Percentiles rank a stretch among this genome's conserved stretches.
Evolutionary conservation across 2,329 filamentous ascomycete species (phyloP).

Genomic region (Lachnellula subtilissima): DNA sequence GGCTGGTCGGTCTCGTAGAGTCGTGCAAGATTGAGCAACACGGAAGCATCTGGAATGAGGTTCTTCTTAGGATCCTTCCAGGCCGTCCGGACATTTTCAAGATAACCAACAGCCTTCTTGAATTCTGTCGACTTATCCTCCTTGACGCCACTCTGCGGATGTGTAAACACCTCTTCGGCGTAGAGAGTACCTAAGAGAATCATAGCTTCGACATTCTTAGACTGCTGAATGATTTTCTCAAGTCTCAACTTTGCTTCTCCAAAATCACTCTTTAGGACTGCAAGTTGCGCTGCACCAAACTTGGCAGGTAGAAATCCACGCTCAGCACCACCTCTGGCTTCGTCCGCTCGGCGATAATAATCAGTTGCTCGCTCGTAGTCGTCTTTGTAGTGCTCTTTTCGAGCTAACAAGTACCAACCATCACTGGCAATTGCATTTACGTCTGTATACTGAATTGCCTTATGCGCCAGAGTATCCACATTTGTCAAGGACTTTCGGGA

Average conservation of each 20-base stretch:
- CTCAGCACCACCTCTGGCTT: conserved; percentile 86
- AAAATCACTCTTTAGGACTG: conserved; percentile 75
- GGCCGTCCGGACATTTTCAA: conserved; percentile 77
- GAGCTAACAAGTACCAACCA: conserved; percentile 90
- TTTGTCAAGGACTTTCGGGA: conserved; percentile 74
- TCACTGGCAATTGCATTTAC: conserved; percentile 96
- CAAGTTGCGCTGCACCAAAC: conserved; percentile 87
- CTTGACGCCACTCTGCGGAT: conserved; percentile 64
- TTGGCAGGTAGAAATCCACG: conserved; percentile 90
- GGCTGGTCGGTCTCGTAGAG: conserved; percentile 83
- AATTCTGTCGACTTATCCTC: conserved; percentile 84
- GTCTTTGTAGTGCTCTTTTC: conserved; percentile 82
- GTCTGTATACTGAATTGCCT: conserved; percentile 92
- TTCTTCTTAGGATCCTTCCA: conserved; percentile 95
- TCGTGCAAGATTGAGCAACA: conserved; percentile 85
- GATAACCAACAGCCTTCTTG: conserved; percentile 78
- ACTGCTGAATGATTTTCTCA: conserved; percentile 88
- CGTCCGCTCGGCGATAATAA: conserved; percentile 85
- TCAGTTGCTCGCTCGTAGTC: conserved; percentile 72
- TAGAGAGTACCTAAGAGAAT: conserved; percentile 86
- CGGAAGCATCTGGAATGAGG: conserved; percentile 72
- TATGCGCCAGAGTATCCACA: conserved; percentile 81
- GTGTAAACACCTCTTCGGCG: conserved; percentile 87
- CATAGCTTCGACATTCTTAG: conserved; percentile 82
- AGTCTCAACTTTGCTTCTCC: conserved; percentile 89